Evolutionary conservation across 495 filamentous ascomycete genomes (phyloP).

Genomic region (Penicilliopsis zonata): DNA sequence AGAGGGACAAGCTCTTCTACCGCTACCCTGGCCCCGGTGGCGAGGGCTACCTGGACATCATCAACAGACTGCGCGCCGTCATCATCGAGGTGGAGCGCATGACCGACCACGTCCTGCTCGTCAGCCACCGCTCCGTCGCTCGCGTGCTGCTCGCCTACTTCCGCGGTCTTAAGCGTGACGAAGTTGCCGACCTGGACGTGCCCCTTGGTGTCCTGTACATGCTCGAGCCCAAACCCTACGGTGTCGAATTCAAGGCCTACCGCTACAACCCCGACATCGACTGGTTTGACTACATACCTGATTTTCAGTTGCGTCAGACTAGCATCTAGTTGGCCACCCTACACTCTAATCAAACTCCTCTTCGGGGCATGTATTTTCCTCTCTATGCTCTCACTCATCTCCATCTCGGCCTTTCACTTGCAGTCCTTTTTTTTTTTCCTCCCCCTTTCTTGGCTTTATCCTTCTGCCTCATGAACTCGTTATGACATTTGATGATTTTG

Average conservation of each 20-base stretch:
- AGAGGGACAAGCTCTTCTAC: slow-evolving; percentile 77
- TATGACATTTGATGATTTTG: background rate
- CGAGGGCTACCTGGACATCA: slow-evolving; percentile 92
- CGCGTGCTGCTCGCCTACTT: slow-evolving; percentile 94
- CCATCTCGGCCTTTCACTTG: no score
- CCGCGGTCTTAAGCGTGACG: slow-evolving; percentile 74
- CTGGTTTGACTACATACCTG: slow-evolving; percentile 71
- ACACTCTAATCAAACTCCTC: no score
- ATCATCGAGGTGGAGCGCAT: slow-evolving; percentile 95
- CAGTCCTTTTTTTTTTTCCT: background rate
- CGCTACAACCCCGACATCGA: slow-evolving; percentile 62
- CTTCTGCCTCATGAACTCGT: no score
- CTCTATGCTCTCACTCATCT: no score
- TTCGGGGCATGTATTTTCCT: no score
- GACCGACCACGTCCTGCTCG: slow-evolving; percentile 85
- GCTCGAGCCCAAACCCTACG: slow-evolving; percentile 95
- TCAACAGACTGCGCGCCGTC: slow-evolving; percentile 88
- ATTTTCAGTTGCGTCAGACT: slow-evolving; percentile 58
- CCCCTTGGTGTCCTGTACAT: slow-evolving; percentile 86
- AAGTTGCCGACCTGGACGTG: slow-evolving; percentile 86
- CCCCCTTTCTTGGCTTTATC: background rate
- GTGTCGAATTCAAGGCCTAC: slow-evolving; percentile 92
- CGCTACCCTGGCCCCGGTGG: slow-evolving; percentile 91
- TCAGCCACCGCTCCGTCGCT: slow-evolving; percentile 81
- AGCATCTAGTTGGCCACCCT: slow-evolving; percentile 6